phyloP scores from a whole-genome alignment of 345 rosid genomes.

The Eutrema japonicum region DNA sequence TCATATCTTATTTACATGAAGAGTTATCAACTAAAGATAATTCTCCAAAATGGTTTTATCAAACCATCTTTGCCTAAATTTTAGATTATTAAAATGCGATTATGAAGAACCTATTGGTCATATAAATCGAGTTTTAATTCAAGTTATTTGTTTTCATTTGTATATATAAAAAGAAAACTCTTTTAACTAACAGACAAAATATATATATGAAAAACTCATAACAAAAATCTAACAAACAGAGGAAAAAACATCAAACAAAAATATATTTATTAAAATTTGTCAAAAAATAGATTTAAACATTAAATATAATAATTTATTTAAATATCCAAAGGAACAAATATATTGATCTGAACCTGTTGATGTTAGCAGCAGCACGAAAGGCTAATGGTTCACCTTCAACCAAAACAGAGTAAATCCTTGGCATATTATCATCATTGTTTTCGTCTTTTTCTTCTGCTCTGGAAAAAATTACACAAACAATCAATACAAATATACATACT shows the following conservation, averaged over 20 bases:
- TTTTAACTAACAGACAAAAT: too few relatives aligned
- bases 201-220: too few relatives aligned
- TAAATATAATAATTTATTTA: not conserved
- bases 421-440: slow-evolving; percentile 44
- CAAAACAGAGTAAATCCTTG: slow-evolving; percentile 58
- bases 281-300: not conserved
- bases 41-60: not conserved
- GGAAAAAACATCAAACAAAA: too few relatives aligned
- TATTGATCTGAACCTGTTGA: slow-evolving; percentile 48
- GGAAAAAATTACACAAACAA: slow-evolving; percentile 35
- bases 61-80: too few relatives aligned
- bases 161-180: not conserved
- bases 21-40: not conserved
- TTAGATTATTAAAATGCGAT: too few relatives aligned
- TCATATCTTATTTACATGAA: not conserved
- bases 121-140: not conserved
- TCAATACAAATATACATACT: slow-evolving; percentile 30
- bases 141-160: not conserved
- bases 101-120: too few relatives aligned
- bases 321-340: not conserved
- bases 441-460: slow-evolving; percentile 34
- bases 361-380: slow-evolving; percentile 41
- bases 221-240: too few relatives aligned
- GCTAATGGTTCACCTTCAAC: slow-evolving; percentile 70
- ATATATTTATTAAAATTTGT: too few relatives aligned